Percentiles rank a stretch among this genome's conserved stretches.
phyloP scores from a whole-genome alignment of 2,329 filamentous ascomycete genomes.

The Colletotrichum tabaci region DNA sequence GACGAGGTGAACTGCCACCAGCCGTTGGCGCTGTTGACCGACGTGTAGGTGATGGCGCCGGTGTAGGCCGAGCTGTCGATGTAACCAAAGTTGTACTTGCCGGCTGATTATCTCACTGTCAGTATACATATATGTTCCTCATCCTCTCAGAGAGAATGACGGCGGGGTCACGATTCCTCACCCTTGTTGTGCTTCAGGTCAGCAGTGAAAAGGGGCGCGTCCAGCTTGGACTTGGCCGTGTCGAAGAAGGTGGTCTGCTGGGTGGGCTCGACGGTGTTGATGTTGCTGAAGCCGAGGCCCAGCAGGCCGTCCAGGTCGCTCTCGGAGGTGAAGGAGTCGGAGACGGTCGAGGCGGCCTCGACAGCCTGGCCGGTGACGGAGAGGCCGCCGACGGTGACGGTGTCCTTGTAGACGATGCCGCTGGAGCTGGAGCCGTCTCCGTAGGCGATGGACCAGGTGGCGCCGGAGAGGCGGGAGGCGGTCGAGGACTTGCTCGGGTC shows the following conservation, averaged over 20 bases:
- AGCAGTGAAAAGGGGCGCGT: slow-evolving; percentile 40
- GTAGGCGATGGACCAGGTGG: slow-evolving; percentile 51
- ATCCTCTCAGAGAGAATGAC: slow-evolving; percentile 56
- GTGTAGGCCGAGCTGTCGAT: slow-evolving; percentile 71
- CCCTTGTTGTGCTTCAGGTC: slow-evolving; percentile 41
- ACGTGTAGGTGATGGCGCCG: slow-evolving; percentile 69
- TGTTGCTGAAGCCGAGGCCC: slow-evolving; percentile 73
- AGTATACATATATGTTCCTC: not conserved
- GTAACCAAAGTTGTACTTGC: slow-evolving; percentile 57
- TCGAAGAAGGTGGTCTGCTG: slow-evolving; percentile 50
- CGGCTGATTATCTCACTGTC: slow-evolving; percentile 49
- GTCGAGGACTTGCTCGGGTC: slow-evolving; percentile 48
- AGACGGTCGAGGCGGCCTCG: slow-evolving; percentile 49
- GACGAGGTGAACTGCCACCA: slow-evolving; percentile 73
- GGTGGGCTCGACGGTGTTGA: slow-evolving; percentile 52
- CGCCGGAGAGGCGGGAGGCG: slow-evolving; percentile 46
- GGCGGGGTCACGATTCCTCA: not conserved
- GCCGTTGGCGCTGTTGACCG: slow-evolving; percentile 69
- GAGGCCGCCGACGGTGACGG: slow-evolving; percentile 50
- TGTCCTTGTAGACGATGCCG: slow-evolving; percentile 52
- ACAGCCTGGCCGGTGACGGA: slow-evolving; percentile 49
- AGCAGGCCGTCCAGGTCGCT: slow-evolving; percentile 71
- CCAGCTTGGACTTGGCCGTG: slow-evolving; percentile 41
- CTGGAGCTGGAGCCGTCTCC: slow-evolving; percentile 51
- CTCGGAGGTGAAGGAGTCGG: slow-evolving; percentile 46